Percentiles rank a stretch among this genome's conserved stretches.
phyloP scores from a whole-genome alignment of 1,284 basidiomycete genomes.

The Sporisorium exsertum region DNA sequence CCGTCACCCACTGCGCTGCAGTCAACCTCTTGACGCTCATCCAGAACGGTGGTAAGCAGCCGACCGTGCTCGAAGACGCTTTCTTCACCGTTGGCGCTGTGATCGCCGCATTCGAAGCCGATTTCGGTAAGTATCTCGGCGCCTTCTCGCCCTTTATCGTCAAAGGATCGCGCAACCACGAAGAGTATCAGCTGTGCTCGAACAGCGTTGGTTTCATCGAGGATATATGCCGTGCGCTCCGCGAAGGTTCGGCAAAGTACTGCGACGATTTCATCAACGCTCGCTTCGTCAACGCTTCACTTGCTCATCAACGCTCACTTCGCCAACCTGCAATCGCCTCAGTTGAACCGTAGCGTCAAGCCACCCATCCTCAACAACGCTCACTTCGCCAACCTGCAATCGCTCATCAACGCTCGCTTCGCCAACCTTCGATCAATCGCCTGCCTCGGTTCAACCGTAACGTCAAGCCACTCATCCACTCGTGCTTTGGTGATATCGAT shows the following conservation, averaged over 20 bases:
- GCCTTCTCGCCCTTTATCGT: slow-evolving; percentile 91
- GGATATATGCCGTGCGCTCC: slow-evolving; percentile 91
- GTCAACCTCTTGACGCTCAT: slow-evolving; percentile 88
- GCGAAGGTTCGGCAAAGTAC: slow-evolving; percentile 84
- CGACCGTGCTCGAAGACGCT: slow-evolving; percentile 95
- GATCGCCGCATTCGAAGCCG: slow-evolving; percentile 78
- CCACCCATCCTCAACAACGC: slow-evolving; percentile 95
- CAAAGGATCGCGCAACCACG: slow-evolving; percentile 88
- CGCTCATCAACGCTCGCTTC: slow-evolving; percentile 86
- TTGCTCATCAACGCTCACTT: too few relatives aligned
- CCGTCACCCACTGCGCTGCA: slow-evolving; percentile 81
- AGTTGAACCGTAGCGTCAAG: slow-evolving; percentile 93
- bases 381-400: slow-evolving; percentile 90
- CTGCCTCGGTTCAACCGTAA: slow-evolving; percentile 88
- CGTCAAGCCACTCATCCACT: slow-evolving; percentile 93
- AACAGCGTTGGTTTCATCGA: slow-evolving; percentile 95
- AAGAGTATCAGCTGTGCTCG: slow-evolving; percentile 94
- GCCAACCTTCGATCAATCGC: slow-evolving; percentile 94
- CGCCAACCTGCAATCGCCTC: slow-evolving; percentile 90
- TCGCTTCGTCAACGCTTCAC: too few relatives aligned
- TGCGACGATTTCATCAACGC: slow-evolving; percentile 88
- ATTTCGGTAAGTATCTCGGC: slow-evolving; percentile 88
- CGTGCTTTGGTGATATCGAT: slow-evolving; percentile 95
- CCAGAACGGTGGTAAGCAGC: slow-evolving; percentile 85
- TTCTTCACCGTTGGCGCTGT: slow-evolving; percentile 92